A percentile compares a stretch with the other conserved stretches of the same genome.
Evolutionary conservation across 257 asterid genomes (phyloP).

Genomic region (Penstemon newberryi): DNA sequence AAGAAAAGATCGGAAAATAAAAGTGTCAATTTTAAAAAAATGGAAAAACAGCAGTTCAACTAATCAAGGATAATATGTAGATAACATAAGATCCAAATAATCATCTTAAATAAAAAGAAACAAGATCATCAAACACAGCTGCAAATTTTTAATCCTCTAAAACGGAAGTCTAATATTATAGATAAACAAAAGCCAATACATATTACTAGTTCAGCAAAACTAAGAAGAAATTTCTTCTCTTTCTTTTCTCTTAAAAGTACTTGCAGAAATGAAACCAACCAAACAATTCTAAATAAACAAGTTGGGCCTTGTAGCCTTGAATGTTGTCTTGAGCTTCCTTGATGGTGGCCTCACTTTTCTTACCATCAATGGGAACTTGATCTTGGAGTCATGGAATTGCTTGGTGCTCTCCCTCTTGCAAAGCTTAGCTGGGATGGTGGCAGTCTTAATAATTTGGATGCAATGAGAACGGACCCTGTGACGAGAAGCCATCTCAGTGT

Average conservation of each 20-base stretch:
- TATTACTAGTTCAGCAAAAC: conserved; percentile 18
- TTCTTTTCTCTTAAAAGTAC: neutral
- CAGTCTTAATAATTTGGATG: conserved; percentile 89
- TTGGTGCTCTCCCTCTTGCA: conserved; percentile 91
- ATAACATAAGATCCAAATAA: neutral
- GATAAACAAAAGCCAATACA: conserved; percentile 22
- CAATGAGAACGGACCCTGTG: conserved; percentile 83
- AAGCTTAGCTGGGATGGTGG: conserved; percentile 82
- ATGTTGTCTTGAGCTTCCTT: conserved; percentile 73
- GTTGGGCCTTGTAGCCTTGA: conserved; percentile 67
- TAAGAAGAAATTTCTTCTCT: neutral
- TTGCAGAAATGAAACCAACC: conserved; percentile 9
- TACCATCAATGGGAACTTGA: conserved; percentile 75
- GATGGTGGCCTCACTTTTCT: conserved; percentile 71
- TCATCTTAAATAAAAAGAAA: neutral
- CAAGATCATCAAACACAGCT: neutral
- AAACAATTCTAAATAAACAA: conserved; percentile 48
- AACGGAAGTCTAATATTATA: neutral
- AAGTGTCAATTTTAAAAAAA: too few relatives aligned
- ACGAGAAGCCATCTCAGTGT: conserved; percentile 95
- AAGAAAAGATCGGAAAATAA: too few relatives aligned
- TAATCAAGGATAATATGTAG: neutral
- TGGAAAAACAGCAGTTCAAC: neutral
- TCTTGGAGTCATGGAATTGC: conserved; percentile 78
- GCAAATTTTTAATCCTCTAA: conserved; percentile 17